Percentiles rank a stretch among this genome's conserved stretches.
These are phyloP conservation scores for Pyrus hybrid DNA, from an alignment of 331 rosid species.

Conservation along the genomic window DNA sequence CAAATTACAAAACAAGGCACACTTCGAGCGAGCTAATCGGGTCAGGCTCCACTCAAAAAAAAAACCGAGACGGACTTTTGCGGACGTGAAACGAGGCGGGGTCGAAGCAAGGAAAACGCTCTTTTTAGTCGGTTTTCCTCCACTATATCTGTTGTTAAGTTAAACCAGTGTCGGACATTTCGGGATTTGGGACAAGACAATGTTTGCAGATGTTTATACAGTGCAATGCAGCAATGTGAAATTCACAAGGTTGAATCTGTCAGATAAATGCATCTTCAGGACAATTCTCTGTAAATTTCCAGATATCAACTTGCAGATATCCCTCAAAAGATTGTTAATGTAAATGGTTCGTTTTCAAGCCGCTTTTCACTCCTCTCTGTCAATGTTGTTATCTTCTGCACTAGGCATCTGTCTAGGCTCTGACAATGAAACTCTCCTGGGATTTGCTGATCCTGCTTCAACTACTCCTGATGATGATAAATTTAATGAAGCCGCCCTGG, in stretches of 20 bases:
- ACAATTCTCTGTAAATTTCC: conserved; percentile 65
- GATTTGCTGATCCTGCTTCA: conserved; percentile 59
- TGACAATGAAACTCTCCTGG: conserved; percentile 69
- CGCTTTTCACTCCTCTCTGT: conserved; percentile 59
- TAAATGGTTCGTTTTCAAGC: conserved; percentile 35
- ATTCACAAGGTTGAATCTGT: conserved; percentile 44
- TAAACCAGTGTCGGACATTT: no score
- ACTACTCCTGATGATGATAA: conserved; percentile 76
- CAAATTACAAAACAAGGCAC: no score
- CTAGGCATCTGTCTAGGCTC: conserved; percentile 63
- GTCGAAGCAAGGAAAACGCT: no score
- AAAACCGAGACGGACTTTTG: no score
- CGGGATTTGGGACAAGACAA: neutral
- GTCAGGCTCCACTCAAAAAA: no score
- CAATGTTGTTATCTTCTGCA: conserved; percentile 65
- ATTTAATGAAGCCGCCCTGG: conserved; percentile 67
- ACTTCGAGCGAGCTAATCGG: no score
- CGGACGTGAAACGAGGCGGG: no score
- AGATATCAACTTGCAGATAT: conserved; percentile 65
- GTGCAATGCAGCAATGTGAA: conserved; percentile 44
- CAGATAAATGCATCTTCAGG: conserved; percentile 48
- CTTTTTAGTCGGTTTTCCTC: no score
- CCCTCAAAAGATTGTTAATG: conserved; percentile 51
- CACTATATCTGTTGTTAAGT: no score
- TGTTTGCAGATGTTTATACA: conserved; percentile 47